Base-by-base conservation (phyloP, 306 rosid species). In the Cyamopsis tetragonoloba region DNA sequence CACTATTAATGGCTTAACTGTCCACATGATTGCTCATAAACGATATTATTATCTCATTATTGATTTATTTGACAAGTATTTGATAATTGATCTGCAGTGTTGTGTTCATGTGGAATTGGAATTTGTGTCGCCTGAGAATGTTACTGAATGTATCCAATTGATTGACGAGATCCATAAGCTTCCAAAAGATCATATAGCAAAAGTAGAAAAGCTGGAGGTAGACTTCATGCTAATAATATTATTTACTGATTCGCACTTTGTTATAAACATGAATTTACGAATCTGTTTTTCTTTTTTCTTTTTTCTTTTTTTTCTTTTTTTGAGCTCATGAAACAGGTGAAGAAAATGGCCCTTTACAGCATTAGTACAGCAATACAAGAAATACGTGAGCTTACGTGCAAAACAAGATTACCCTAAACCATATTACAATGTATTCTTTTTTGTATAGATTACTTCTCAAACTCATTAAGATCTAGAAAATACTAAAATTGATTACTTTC, bases 121-220 rank as follows among this genome's bases (percentile, higher is more conserved):
- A 63, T 95, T 95, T 59, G 64, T 95, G 50, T 95, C 99, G 26
- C 95, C 99, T 0, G 99, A 95, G 79, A 88, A 83, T 66, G 96
- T 88, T 31, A 30, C 76, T 0, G 82, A 95, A 82, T 82, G 91
- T 71, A 81, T 88, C 74, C 90, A 76, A 72, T 77, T 95, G 79
- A 76, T 75, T 18, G 89, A 95, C 49, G 96, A 88, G 83, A 69
- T 79, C 18, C 88, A 73, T 65, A 81, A 73, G 61, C 97, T 95
- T 77, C 99, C 97, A 6, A 80, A 79, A 66, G 84, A 78, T 61
- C 96, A 88, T 62, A 68, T 62, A 73, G 92, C 97, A 34, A 88
- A 82, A 85, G 84, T 75, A 39, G 91, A 90, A 77, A 88, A 85
- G 75, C 74, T 86, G 70, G 91, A 90, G 95, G 99, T 95, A 78